Evolutionary conservation across 306 rosid species (phyloP).

Genomic region (Mimosa pudica): DNA sequence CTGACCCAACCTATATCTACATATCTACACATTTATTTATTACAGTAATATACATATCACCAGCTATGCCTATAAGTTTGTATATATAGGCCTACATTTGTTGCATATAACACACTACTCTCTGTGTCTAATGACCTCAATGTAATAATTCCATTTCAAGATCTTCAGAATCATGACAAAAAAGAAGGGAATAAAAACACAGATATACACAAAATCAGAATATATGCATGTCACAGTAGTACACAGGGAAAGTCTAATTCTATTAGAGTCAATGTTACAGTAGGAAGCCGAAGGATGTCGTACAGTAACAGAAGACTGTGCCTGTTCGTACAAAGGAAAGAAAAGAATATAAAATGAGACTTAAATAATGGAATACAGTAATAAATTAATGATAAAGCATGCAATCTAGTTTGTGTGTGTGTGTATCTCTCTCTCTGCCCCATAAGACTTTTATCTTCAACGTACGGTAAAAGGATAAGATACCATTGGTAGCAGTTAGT

Average conservation of each 20-base stretch:
- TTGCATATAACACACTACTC: conserved; percentile 2
- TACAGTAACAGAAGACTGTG: conserved; percentile 29
- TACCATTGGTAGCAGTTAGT: background rate
- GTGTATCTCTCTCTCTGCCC: background rate
- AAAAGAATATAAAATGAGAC: conserved; percentile 26
- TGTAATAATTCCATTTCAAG: conserved; percentile 25
- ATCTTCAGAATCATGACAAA: conserved; percentile 31
- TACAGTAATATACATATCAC: conserved; percentile 15
- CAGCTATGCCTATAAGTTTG: background rate
- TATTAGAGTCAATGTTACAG: conserved; percentile 27
- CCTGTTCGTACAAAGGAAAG: conserved; percentile 35
- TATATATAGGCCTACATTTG: conserved; percentile 5
- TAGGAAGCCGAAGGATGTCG: conserved; percentile 16
- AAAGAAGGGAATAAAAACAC: background rate
- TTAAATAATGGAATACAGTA: background rate
- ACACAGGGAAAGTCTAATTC: conserved; percentile 36
- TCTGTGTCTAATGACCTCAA: conserved; percentile 30
- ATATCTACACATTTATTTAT: too few species aligned
- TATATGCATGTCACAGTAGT: conserved; percentile 33
- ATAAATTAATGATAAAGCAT: conserved; percentile 18
- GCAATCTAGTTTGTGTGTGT: background rate
- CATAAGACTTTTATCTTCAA: conserved; percentile 17
- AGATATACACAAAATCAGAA: conserved; percentile 35
- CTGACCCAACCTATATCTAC: conserved; percentile 29
- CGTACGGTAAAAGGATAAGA: conserved; percentile 14